A percentile compares a stretch with the other conserved stretches of the same genome.
Conservation (phyloP, 192 early-diverging fungal species). For the Rhizophagus clarus region DNA sequence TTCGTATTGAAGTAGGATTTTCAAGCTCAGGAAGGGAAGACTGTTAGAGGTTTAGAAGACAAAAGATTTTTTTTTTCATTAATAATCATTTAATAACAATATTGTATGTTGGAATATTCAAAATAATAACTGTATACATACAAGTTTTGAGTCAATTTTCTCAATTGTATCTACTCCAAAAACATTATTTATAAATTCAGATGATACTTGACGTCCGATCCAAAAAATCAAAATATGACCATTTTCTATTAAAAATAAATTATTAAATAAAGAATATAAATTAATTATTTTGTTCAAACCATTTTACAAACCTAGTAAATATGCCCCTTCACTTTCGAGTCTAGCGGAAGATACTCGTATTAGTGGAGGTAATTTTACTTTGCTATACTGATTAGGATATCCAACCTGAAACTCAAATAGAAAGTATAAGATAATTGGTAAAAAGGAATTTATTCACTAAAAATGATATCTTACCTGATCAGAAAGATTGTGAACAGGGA, state of each 20-base stretch:
- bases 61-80: background rate
- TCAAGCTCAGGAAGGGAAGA: constrained; percentile 66
- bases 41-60: constrained; percentile 36
- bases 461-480: constrained; percentile 43
- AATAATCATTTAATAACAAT: background rate
- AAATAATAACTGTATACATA: constrained; percentile 37
- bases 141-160: constrained; percentile 67
- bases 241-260: constrained; percentile 61
- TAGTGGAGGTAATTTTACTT: constrained; percentile 65
- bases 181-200: constrained; percentile 67
- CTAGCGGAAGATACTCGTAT: constrained; percentile 78
- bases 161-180: constrained; percentile 82
- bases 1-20: constrained; percentile 60
- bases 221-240: constrained; percentile 79
- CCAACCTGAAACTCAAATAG: constrained; percentile 35
- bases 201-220: constrained; percentile 75
- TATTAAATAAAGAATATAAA: background rate
- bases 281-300: background rate
- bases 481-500: constrained; percentile 66
- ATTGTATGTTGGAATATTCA: background rate
- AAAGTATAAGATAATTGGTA: background rate
- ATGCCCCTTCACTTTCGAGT: constrained; percentile 76
- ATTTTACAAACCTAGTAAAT: constrained; percentile 66
- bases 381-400: constrained; percentile 42
- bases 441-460: background rate